Evolutionary conservation across 2,329 filamentous ascomycete species (phyloP).

Genomic region (Conoideocrella luteorostrata): DNA sequence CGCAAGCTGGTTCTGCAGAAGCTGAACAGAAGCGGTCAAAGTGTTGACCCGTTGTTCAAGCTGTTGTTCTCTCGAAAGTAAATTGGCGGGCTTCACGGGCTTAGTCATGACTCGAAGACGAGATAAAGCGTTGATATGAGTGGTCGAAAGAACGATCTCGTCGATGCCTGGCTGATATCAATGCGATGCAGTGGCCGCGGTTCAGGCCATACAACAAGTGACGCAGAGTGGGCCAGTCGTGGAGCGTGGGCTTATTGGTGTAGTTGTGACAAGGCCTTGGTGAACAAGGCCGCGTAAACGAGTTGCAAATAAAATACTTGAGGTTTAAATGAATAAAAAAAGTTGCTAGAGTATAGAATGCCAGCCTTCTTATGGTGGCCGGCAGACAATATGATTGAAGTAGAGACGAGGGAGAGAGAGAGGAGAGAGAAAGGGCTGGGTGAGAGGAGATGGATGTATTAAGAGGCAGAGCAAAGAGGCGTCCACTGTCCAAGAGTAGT

Average conservation of each 20-base stretch:
- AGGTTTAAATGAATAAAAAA: too few relatives aligned
- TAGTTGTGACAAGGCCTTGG: background rate
- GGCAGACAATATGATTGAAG: background rate
- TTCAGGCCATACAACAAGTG: too few relatives aligned
- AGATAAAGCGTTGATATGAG: background rate
- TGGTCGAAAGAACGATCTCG: background rate
- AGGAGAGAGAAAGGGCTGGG: background rate
- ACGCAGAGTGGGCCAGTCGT: background rate
- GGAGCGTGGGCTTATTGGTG: too few relatives aligned
- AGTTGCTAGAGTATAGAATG: background rate
- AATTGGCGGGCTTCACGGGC: background rate
- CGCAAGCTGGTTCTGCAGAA: background rate
- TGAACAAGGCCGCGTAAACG: background rate
- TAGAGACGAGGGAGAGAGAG: background rate
- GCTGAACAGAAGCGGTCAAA: background rate
- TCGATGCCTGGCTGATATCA: conserved; percentile 2
- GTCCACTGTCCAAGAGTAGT: background rate
- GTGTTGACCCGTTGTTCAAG: background rate
- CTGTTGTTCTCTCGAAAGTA: background rate
- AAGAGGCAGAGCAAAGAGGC: too few relatives aligned
- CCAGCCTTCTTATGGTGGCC: background rate
- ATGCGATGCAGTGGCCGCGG: too few relatives aligned
- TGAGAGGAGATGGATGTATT: conserved; percentile 1
- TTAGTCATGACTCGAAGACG: background rate
- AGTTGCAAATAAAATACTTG: background rate